A percentile compares a stretch with the other conserved stretches of the same genome.
These are phyloP conservation scores for Cenchrus purpureus DNA, from an alignment of 176 grass and related monocot genomes.

Conservation along the genomic window DNA sequence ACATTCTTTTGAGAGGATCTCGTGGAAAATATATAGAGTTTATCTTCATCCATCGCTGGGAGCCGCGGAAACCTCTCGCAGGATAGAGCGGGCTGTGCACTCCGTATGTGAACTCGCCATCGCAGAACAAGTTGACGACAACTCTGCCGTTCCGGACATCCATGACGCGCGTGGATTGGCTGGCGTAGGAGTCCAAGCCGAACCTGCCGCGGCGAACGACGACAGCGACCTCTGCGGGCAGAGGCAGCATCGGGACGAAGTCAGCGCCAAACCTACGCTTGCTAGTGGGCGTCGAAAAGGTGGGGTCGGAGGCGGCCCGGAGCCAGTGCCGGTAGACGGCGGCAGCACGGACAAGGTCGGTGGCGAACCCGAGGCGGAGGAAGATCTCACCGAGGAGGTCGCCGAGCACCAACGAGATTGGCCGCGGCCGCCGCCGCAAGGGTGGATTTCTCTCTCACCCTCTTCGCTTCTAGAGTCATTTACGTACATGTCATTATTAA, in stretches of 20 bases:
- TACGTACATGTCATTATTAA: too few species aligned
- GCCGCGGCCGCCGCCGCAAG: not conserved
- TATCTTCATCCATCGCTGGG: not conserved
- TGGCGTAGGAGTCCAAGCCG: not conserved
- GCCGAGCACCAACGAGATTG: not conserved
- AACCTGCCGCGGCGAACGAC: not conserved
- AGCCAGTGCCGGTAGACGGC: constrained; percentile 8
- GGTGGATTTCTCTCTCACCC: not conserved
- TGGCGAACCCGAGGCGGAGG: constrained; percentile 9
- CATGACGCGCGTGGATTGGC: not conserved
- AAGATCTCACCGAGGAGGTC: constrained; percentile 29
- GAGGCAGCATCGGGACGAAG: constrained; percentile 1
- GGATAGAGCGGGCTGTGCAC: constrained; percentile 19
- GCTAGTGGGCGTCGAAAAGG: not conserved
- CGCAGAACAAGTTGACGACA: not conserved
- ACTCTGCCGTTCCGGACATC: not conserved
- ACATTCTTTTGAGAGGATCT: not conserved
- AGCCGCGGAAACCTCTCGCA: not conserved
- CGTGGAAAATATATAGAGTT: not conserved
- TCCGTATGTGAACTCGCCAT: not conserved
- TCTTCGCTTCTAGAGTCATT: too few species aligned
- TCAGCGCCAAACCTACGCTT: not conserved
- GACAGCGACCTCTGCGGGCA: not conserved
- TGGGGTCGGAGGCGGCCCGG: not conserved
- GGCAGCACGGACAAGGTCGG: constrained; percentile 12